These are phyloP conservation scores for Pezicula rhizophila DNA, from an alignment of 2,329 filamentous ascomycete species.

Conservation along the genomic window DNA sequence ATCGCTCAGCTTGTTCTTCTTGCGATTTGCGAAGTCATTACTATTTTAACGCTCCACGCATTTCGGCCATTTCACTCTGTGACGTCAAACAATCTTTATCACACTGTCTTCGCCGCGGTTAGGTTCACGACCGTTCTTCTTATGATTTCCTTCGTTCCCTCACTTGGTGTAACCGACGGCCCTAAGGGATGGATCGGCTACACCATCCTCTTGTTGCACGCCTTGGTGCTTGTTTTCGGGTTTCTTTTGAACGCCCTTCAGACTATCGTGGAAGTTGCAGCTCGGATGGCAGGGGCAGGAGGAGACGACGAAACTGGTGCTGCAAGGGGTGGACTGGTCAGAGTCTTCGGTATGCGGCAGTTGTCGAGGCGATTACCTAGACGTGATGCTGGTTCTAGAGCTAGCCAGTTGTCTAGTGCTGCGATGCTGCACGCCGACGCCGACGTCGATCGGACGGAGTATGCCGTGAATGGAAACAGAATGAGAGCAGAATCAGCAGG, in stretches of 20 bases:
- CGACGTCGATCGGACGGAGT: conserved; percentile 61
- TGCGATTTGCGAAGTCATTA: conserved; percentile 88
- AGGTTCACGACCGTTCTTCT: conserved; percentile 71
- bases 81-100: conserved; percentile 96
- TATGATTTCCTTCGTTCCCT: conserved; percentile 79
- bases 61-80: conserved; percentile 86
- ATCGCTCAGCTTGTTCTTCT: conserved; percentile 89
- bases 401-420: conserved; percentile 76
- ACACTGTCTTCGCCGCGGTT: conserved; percentile 74
- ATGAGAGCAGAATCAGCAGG: conserved; percentile 56
- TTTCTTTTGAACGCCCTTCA: conserved; percentile 91
- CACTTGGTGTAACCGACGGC: conserved; percentile 70
- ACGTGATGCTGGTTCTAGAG: conserved; percentile 58
- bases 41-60: conserved; percentile 78
- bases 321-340: conserved; percentile 75
- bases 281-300: conserved; percentile 76
- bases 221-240: conserved; percentile 76
- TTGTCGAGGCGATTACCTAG: conserved; percentile 67
- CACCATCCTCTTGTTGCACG: conserved; percentile 80
- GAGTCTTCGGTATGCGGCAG: conserved; percentile 88
- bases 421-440: conserved; percentile 62
- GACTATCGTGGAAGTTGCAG: conserved; percentile 82
- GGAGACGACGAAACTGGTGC: conserved; percentile 62
- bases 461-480: conserved; percentile 42
- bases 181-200: conserved; percentile 95